phyloP scores from a whole-genome alignment of 805 yeast species.

The Saccharomycopsis sp. region DNA sequence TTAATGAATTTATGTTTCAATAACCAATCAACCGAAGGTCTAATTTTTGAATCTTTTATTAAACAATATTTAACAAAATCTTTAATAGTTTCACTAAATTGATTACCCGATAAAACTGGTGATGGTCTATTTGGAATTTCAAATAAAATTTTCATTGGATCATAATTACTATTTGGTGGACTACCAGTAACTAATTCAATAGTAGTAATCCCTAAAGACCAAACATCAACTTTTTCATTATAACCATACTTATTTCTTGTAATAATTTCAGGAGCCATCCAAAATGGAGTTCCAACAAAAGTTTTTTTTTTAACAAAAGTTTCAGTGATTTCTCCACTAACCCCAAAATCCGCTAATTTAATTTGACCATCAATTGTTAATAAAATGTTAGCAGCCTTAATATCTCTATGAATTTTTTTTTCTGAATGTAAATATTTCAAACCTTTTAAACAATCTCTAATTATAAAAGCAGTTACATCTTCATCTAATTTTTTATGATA shows the following conservation, averaged over 20 bases:
- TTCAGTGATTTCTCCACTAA: conserved; percentile 66
- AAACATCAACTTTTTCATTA: conserved; percentile 81
- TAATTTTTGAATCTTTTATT: conserved; percentile 47
- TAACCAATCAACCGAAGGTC: conserved; percentile 54
- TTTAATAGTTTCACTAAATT: conserved; percentile 28
- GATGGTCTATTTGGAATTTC: conserved; percentile 58
- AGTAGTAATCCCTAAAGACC: conserved; percentile 93
- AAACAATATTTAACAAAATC: conserved; percentile 58
- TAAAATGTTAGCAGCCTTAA: conserved; percentile 81
- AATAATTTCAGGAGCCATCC: conserved; percentile 99
- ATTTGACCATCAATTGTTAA: conserved; percentile 59
- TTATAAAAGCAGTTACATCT: conserved; percentile 47
- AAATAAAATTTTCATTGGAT: conserved; percentile 69
- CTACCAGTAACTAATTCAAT: conserved; percentile 75
- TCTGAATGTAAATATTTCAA: conserved; percentile 67
- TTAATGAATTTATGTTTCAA: conserved; percentile 44
- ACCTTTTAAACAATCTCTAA: conserved; percentile 57
- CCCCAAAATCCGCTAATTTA: conserved; percentile 90
- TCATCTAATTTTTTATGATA: conserved; percentile 46
- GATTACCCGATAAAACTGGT: conserved; percentile 41
- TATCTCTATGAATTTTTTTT: conserved; percentile 77
- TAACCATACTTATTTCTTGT: conserved; percentile 50
- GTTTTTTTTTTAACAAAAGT: conserved; percentile 56
- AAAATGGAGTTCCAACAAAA: conserved; percentile 90
- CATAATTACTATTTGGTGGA: conserved; percentile 67